Conservation (phyloP, 305 asterid genomes). For the Fraxinus baroniana region DNA sequence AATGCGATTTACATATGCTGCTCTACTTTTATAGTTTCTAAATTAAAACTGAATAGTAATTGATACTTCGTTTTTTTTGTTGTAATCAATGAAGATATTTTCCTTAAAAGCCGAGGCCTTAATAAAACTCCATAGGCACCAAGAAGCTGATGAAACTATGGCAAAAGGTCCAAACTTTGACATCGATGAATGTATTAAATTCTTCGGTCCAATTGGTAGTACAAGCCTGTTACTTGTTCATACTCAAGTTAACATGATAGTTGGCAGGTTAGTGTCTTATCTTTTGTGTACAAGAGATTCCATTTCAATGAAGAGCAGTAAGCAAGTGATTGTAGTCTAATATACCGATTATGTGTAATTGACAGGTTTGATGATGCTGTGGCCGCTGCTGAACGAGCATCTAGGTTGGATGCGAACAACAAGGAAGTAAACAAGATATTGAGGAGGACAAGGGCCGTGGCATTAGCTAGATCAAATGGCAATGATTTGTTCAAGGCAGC, state of each 20-base stretch:
- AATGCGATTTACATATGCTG: neutral
- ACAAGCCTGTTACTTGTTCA: slow-evolving; percentile 48
- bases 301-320: neutral
- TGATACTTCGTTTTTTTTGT: neutral
- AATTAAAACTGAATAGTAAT: neutral
- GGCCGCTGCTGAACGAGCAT: slow-evolving; percentile 59
- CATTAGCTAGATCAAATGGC: slow-evolving; percentile 63
- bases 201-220: slow-evolving; percentile 72
- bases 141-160: slow-evolving; percentile 74
- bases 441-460: slow-evolving; percentile 53
- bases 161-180: slow-evolving; percentile 62
- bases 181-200: slow-evolving; percentile 58
- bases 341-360: neutral
- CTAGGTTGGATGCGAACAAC: slow-evolving; percentile 56
- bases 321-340: neutral
- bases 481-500: slow-evolving; percentile 63
- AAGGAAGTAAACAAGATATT: slow-evolving; percentile 49
- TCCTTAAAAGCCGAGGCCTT: slow-evolving; percentile 82
- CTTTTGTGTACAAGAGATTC: neutral
- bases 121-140: slow-evolving; percentile 64
- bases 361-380: slow-evolving; percentile 69
- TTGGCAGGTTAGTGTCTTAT: slow-evolving; percentile 59
- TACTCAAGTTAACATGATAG: slow-evolving; percentile 71
- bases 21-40: neutral
- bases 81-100: slow-evolving; percentile 48